A percentile compares a stretch with the other conserved stretches of the same genome.
Conservation (phyloP, 2,329 filamentous ascomycete genomes). For the Scedosporium apiospermum region DNA sequence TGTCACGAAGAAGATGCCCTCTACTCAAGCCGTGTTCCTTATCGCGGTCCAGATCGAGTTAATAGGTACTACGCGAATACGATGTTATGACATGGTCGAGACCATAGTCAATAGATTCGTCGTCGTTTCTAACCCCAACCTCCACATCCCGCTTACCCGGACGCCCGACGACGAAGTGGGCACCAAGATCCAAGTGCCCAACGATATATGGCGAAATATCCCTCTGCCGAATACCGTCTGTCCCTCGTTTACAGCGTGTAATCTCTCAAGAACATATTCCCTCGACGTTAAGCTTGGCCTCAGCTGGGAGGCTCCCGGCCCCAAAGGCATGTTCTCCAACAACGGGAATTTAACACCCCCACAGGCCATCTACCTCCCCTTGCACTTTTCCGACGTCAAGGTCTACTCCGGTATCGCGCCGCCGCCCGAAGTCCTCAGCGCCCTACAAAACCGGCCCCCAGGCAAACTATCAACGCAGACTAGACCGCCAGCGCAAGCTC, state of each 20-base stretch:
- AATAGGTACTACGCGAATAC: constrained; percentile 68
- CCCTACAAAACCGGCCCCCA: constrained; percentile 35
- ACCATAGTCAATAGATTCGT: constrained; percentile 68
- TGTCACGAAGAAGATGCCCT: constrained; percentile 64
- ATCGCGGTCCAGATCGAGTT: constrained; percentile 74
- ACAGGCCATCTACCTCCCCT: constrained; percentile 69
- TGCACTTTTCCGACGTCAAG: constrained; percentile 64
- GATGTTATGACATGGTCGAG: constrained; percentile 64
- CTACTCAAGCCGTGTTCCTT: constrained; percentile 62
- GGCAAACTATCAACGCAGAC: constrained; percentile 18
- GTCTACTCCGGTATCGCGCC: constrained; percentile 85
- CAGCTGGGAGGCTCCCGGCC: constrained; percentile 49
- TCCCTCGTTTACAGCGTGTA: constrained; percentile 82
- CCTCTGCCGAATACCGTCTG: constrained; percentile 77
- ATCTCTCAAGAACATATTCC: constrained; percentile 72
- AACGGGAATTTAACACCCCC: constrained; percentile 12
- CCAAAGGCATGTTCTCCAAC: background rate
- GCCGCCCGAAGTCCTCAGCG: constrained; percentile 63
- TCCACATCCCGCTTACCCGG: constrained; percentile 60
- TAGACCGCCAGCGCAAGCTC: constrained; percentile 7
- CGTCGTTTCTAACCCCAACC: constrained; percentile 59
- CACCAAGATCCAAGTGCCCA: constrained; percentile 60
- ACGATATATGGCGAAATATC: constrained; percentile 60
- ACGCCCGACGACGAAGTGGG: constrained; percentile 45
- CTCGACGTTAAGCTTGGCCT: constrained; percentile 74